Evolutionary conservation across 2,329 filamentous ascomycete species (phyloP), one percentile per base, ranked within the genome.

Genomic region (Metarhizium guizhouense): DNA sequence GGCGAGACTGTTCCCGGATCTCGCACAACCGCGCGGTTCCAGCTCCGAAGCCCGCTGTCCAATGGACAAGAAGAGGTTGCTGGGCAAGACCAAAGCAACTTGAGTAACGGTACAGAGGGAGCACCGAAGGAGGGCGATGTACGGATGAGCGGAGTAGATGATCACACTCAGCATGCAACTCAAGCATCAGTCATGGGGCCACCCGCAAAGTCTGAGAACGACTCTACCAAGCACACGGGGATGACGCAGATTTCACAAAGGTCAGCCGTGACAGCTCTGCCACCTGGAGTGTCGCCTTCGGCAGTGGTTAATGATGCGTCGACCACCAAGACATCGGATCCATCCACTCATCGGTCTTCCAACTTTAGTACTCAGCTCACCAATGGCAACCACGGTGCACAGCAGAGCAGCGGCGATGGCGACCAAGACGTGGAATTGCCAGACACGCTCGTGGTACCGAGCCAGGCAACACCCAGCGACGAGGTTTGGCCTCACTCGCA

Each of bases 251-350:
- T 84, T 25, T 88, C 87, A 1, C 87, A 88, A 66, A 73, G 77
- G 48, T 87, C 85, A 4, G 77, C 74, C 1, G 70, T 85, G 48
- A 84, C 81, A 16, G 73, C 80, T 20, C 69, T 86, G 3, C 80
- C 83, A 1, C 72, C 76, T 0, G 82, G 80, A 4, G 73, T 83
- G 54, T 82, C 81, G 4, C 82, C 82, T 14, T 82, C 79, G 30
- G 80, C 79, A 13, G 69, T 80, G 57, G 74, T 85, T 54, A 96
- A 97, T 64, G 91, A 95, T 64, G 93, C 91, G 2, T 95, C 91
- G 2, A 95, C 92, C 1, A 96, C 92, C n/a, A 94, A 95, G 72
- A 92, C 88, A 2, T 90, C 88, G 1, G 84, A 88, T 58, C 81
- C 83, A 6, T 90, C 87, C 3, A 74, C 75, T 16, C 74, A 77